These are phyloP conservation scores for Pseudozyma pruni DNA, from an alignment of 1,284 basidiomycete species.

Conservation along the genomic window DNA sequence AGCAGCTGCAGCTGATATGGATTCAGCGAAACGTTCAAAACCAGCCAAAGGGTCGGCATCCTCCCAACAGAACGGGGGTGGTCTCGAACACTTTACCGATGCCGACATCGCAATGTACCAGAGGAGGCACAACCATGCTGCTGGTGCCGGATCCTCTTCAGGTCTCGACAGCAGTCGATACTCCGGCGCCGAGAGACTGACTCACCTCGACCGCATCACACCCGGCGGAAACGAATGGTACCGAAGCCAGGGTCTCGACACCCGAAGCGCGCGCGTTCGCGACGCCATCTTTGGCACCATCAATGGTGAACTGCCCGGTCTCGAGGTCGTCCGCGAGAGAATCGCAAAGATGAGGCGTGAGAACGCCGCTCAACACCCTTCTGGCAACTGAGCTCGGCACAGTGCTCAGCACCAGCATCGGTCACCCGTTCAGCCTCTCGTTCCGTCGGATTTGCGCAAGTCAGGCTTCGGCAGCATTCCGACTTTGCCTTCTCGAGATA, in stretches of 20 bases:
- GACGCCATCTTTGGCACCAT: conserved; percentile 67
- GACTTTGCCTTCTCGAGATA: not conserved
- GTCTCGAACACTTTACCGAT: conserved; percentile 39
- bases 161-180: conserved; percentile 41
- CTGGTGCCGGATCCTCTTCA: conserved; percentile 21
- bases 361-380: conserved; percentile 7
- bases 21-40: not conserved
- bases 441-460: not conserved
- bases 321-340: conserved; percentile 64
- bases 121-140: conserved; percentile 35
- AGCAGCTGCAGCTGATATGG: conserved; percentile 32
- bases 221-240: conserved; percentile 51
- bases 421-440: not conserved
- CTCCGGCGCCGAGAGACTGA: conserved; percentile 44
- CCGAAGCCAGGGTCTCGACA: conserved; percentile 43
- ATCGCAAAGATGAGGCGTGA: conserved; percentile 36
- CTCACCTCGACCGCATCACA: conserved; percentile 36
- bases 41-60: not conserved
- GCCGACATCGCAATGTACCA: conserved; percentile 49
- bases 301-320: conserved; percentile 60
- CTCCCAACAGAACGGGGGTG: conserved; percentile 14
- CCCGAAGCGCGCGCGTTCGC: conserved; percentile 57
- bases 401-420: not conserved
- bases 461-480: not conserved
- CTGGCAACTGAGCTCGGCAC: conserved; percentile 8